Conservation (phyloP, 129 eudicot genomes). For the Pittosporum tobira region DNA sequence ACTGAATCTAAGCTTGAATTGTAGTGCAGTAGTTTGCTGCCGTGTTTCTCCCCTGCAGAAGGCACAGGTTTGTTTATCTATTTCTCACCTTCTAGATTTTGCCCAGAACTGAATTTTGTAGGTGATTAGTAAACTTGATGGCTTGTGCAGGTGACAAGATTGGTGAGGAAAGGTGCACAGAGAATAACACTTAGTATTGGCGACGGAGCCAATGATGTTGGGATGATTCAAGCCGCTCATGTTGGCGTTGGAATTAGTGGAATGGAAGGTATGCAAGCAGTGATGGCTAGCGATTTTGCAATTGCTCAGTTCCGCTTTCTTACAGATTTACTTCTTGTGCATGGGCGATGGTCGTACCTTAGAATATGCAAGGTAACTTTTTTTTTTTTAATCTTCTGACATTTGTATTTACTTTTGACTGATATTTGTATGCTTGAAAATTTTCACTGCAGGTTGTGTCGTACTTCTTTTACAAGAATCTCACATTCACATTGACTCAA, state of each 20-base stretch:
- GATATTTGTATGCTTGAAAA: neutral
- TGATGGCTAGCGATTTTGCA: slow-evolving; percentile 98
- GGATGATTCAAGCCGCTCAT: slow-evolving; percentile 99
- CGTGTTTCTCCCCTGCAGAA: slow-evolving; percentile 97
- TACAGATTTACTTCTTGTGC: slow-evolving; percentile 90
- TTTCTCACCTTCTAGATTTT: neutral
- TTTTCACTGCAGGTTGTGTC: slow-evolving; percentile 63
- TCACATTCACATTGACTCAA: slow-evolving; percentile 85
- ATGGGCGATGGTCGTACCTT: slow-evolving; percentile 95
- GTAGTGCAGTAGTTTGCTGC: slow-evolving; percentile 92
- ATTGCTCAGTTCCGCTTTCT: slow-evolving; percentile 93
- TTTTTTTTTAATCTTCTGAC: slow-evolving; percentile 7
- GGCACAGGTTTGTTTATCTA: slow-evolving; percentile 57
- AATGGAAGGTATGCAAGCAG: slow-evolving; percentile 97
- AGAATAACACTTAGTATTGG: slow-evolving; percentile 92
- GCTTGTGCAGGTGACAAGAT: slow-evolving; percentile 72
- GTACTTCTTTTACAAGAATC: slow-evolving; percentile 93
- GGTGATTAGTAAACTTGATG: neutral
- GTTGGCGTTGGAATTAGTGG: slow-evolving; percentile 99
- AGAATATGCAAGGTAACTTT: slow-evolving; percentile 81
- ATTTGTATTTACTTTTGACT: neutral
- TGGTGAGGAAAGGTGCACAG: slow-evolving; percentile 89
- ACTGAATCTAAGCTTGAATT: slow-evolving; percentile 80
- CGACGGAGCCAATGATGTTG: slow-evolving; percentile 98
- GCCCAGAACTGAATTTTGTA: neutral